phyloP scores from a whole-genome alignment of 805 yeast genomes.

The Spathaspora girioi region DNA sequence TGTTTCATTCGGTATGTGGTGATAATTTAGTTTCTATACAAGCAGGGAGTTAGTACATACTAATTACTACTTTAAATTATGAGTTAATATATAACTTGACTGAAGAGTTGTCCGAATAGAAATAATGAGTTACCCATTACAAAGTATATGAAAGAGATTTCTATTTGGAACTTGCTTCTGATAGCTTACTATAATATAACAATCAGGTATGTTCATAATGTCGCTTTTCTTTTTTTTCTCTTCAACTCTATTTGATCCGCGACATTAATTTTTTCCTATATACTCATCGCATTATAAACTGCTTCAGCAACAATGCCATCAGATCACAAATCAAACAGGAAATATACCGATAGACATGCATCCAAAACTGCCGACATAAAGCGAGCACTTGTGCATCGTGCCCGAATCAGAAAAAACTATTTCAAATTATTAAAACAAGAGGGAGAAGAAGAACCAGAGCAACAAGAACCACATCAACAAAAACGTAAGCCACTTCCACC shows the following conservation, averaged over 20 bases:
- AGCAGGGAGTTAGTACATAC: too few relatives aligned
- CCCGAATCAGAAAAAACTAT: constrained; percentile 76
- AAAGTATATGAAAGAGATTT: too few relatives aligned
- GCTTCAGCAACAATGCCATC: neutral
- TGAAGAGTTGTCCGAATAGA: too few relatives aligned
- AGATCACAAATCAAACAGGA: constrained; percentile 3
- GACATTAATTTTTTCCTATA: neutral
- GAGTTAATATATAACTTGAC: too few relatives aligned
- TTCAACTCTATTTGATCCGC: neutral
- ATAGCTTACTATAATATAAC: too few relatives aligned
- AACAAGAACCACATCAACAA: constrained; percentile 11
- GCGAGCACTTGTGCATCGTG: constrained; percentile 71
- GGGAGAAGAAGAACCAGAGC: constrained; percentile 33
- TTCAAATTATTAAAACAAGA: constrained; percentile 74
- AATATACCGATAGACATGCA: constrained; percentile 22
- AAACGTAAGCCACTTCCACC: constrained; percentile 2
- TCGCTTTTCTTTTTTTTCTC: neutral
- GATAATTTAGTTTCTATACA: too few relatives aligned
- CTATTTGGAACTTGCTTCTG: too few relatives aligned
- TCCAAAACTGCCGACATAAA: constrained; percentile 62
- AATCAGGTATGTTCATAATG: neutral
- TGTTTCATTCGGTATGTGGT: too few relatives aligned
- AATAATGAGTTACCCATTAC: too few relatives aligned
- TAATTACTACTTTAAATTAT: too few relatives aligned
- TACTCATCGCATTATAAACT: neutral